phyloP scores from a whole-genome alignment of 2,329 filamentous ascomycete species.

The Macrophomina pseudophaseolina region DNA sequence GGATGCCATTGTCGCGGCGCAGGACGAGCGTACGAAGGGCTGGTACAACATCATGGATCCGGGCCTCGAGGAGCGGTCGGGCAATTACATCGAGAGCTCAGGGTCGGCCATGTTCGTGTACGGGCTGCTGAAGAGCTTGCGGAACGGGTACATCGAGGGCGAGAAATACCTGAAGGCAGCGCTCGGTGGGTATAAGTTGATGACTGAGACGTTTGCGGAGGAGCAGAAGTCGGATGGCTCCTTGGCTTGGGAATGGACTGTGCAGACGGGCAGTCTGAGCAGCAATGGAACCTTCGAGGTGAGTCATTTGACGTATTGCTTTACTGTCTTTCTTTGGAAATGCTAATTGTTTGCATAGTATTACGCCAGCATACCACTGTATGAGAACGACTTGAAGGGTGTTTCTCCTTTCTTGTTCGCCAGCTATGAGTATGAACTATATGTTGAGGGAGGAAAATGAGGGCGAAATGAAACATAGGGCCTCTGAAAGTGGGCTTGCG shows the following conservation, averaged over 20 bases:
- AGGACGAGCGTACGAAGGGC: conserved; percentile 55
- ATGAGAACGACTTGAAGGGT: conserved; percentile 47
- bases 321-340: neutral
- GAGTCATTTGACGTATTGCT: conserved; percentile 29
- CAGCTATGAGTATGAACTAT: conserved; percentile 33
- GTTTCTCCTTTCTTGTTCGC: conserved; percentile 49
- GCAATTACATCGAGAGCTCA: conserved; percentile 67
- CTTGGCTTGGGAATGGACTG: conserved; percentile 58
- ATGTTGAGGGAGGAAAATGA: neutral
- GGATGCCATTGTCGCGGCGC: conserved; percentile 48
- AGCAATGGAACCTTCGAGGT: conserved; percentile 57
- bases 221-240: conserved; percentile 49
- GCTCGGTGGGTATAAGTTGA: conserved; percentile 50
- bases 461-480: neutral
- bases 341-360: conserved; percentile 40
- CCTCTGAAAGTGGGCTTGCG: too few species aligned
- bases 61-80: conserved; percentile 48
- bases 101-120: conserved; percentile 59
- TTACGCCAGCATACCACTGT: conserved; percentile 43
- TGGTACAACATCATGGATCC: conserved; percentile 65
- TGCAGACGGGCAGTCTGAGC: conserved; percentile 57
- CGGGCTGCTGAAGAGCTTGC: conserved; percentile 41
- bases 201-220: conserved; percentile 56
- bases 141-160: conserved; percentile 38
- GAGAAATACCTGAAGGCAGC: conserved; percentile 48